phyloP scores from a whole-genome alignment of 768 basidiomycete species.

The Guyanaporus albipodus region DNA sequence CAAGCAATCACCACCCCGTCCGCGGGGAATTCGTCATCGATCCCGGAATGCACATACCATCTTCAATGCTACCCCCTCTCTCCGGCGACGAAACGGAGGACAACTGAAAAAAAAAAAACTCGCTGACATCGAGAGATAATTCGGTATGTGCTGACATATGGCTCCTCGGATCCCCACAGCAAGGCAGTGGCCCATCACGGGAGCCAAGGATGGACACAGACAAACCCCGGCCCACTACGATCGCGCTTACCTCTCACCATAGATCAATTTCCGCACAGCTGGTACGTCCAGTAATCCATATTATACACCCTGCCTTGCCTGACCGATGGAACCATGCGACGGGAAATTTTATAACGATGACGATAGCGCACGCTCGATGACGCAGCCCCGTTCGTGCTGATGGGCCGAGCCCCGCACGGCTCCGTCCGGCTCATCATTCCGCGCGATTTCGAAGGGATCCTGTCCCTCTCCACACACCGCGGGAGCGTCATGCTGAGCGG shows the following conservation, averaged over 20 bases:
- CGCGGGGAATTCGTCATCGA: slow-evolving; percentile 40
- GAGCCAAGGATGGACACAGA: background rate
- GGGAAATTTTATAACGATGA: too few species aligned
- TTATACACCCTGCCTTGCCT: background rate
- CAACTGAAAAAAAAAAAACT: slow-evolving; percentile 39
- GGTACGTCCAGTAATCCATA: slow-evolving; percentile 8
- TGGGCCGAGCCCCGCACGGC: slow-evolving; percentile 10
- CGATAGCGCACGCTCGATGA: slow-evolving; percentile 15
- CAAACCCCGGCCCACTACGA: slow-evolving; percentile 13
- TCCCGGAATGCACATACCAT: slow-evolving; percentile 39
- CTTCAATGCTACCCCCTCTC: slow-evolving; percentile 38
- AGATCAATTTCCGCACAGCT: slow-evolving; percentile 14
- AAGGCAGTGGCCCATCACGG: too few species aligned
- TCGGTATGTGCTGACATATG: slow-evolving; percentile 39
- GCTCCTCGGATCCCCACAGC: slow-evolving; percentile 19
- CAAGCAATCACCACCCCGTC: slow-evolving; percentile 6
- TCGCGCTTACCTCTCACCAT: slow-evolving; percentile 18
- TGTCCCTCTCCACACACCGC: slow-evolving; percentile 12
- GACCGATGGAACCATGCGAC: background rate
- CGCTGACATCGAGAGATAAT: slow-evolving; percentile 32
- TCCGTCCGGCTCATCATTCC: slow-evolving; percentile 16
- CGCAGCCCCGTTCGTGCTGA: slow-evolving; percentile 17
- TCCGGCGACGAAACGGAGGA: slow-evolving; percentile 32
- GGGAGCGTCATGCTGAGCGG: slow-evolving; percentile 12
- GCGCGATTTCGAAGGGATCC: slow-evolving; percentile 20